These are phyloP conservation scores for Rheum nobile DNA, from an alignment of 148 eudicot species.

Conservation along the genomic window DNA sequence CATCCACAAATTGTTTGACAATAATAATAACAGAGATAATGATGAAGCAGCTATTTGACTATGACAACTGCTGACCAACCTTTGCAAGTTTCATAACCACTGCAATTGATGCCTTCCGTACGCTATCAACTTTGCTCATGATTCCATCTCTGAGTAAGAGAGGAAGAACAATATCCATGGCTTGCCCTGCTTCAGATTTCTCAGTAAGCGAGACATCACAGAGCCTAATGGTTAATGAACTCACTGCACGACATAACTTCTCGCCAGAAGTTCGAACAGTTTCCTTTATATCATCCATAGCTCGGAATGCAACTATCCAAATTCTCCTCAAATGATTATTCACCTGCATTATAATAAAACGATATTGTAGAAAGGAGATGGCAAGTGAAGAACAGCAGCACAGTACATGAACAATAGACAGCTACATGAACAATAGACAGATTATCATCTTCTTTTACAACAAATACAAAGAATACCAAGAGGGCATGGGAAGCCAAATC, in stretches of 20 bases:
- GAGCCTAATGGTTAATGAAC: constrained; percentile 70
- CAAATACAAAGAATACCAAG: background rate
- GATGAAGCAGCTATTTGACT: background rate
- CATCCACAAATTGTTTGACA: background rate
- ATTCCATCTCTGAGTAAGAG: constrained; percentile 83
- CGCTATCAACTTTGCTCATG: constrained; percentile 91
- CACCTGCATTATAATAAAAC: constrained; percentile 27
- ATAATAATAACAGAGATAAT: background rate
- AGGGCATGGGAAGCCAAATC: background rate
- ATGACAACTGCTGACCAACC: constrained; percentile 24
- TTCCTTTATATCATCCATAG: constrained; percentile 99
- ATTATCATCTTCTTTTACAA: background rate
- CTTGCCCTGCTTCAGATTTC: constrained; percentile 50
- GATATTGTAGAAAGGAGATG: background rate
- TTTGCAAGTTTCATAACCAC: constrained; percentile 94
- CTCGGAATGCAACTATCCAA: constrained; percentile 91
- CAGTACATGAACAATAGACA: background rate
- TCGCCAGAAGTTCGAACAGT: constrained; percentile 90
- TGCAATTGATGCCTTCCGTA: constrained; percentile 87
- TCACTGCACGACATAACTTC: constrained; percentile 70
- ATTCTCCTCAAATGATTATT: constrained; percentile 61
- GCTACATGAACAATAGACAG: background rate
- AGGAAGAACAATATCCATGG: constrained; percentile 84
- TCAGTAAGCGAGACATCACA: constrained; percentile 88
- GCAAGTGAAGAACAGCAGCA: background rate